These are phyloP conservation scores for Cucurbita moschata DNA, from an alignment of 306 rosid species.

Conservation along the genomic window DNA sequence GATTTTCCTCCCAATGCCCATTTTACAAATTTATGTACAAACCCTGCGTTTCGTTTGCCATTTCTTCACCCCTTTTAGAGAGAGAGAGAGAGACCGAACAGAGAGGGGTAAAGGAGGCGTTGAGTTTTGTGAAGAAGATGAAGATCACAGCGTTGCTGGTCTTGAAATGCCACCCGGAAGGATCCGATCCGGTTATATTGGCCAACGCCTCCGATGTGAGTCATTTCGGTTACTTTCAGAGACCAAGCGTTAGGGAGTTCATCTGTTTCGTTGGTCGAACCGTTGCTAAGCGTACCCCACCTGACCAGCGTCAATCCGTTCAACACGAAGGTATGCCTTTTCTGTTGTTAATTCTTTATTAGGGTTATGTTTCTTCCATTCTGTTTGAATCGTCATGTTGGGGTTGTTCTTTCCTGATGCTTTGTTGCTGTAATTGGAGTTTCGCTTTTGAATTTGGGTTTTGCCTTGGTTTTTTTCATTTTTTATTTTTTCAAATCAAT, in stretches of 20 bases:
- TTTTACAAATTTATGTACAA: not conserved
- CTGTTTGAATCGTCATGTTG: not conserved
- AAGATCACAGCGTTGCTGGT: constrained; percentile 88
- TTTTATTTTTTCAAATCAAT: not conserved
- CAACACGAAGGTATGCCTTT: constrained; percentile 68
- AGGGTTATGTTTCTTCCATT: not conserved
- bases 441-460: not conserved
- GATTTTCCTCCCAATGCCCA: not conserved
- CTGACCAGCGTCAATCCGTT: constrained; percentile 85
- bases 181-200: constrained; percentile 69
- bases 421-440: not conserved
- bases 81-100: not conserved
- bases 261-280: constrained; percentile 85
- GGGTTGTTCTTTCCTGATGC: not conserved
- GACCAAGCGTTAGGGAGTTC: constrained; percentile 84
- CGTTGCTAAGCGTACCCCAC: constrained; percentile 82
- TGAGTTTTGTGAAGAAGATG: constrained; percentile 22
- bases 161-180: constrained; percentile 71
- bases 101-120: not conserved
- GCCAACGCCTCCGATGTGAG: constrained; percentile 60
- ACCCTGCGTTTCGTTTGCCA: not conserved
- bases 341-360: not conserved
- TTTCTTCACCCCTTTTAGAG: not conserved
- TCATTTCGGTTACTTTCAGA: constrained; percentile 83
- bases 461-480: not conserved